Evolutionary conservation across 108 stramenopile genomes (phyloP), one percentile per base, ranked within the genome.

Genomic region (Chaetoceros tenuissimus): DNA sequence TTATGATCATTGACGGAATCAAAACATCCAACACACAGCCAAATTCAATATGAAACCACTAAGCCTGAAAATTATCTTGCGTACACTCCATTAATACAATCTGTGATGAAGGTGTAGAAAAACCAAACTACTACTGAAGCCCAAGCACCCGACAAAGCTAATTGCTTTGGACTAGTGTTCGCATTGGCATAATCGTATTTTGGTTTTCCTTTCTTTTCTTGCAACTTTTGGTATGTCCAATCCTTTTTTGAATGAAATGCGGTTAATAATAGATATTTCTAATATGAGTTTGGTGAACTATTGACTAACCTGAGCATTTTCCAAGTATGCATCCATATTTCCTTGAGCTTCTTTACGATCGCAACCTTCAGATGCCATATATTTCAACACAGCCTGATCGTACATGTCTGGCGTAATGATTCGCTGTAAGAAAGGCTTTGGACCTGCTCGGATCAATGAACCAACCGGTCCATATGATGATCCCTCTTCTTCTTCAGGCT

Each of bases 281-380:
- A 40, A 13, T 40, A 10, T 5, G 34, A 5, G 34, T 40, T 40
- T 40, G 34, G 34, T 13, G 34, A 40, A 19, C 5, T n/a, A 49
- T 1, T 17, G 2, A 53, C 53, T 43, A 63, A 44, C 62, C 10
- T 63, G 20, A 16, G 83, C 74, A 51, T 81, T 81, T 53, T 74
- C 71, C 10, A 84, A 65, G 58, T 77, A 85, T 18, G 78, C 78
- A 49, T 85, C 84, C 84, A 85, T 85, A 49, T 85, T 81, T 1
- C 80, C 84, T 46, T 81, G 80, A 0, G 80, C 84, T 26, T 74
- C 72, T 52, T 63, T 70, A 1, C 80, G 67, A 31, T 55, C 52
- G 44, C 60, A 63, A 26, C 71, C 68, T 34, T 81, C 78, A 19
- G 53, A 44, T 0, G 84, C 78, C 74, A 81, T 81, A 62, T 74